A percentile compares a stretch with the other conserved stretches of the same genome.
Evolutionary conservation across 768 basidiomycete species (phyloP).

Genomic region (Leccinellum luteum): DNA sequence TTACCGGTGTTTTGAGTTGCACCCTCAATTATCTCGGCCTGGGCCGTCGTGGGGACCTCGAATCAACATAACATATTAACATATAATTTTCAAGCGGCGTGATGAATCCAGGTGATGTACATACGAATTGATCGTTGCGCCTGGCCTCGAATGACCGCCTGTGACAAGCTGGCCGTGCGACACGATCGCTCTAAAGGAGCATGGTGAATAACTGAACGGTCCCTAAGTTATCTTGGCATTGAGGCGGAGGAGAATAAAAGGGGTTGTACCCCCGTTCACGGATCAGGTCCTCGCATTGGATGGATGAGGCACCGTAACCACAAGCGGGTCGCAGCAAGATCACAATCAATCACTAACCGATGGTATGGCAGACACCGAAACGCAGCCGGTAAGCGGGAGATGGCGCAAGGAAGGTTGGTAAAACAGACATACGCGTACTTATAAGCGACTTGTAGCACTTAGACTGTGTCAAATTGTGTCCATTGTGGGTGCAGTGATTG

Average conservation of each 20-base stretch:
- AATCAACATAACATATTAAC: not conserved
- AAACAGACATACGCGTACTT: too few relatives aligned
- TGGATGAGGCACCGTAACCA: not conserved
- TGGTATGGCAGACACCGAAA: not conserved
- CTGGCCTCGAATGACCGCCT: not conserved
- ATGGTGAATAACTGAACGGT: not conserved
- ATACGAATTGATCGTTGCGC: not conserved
- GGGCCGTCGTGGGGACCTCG: not conserved
- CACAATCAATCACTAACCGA: not conserved
- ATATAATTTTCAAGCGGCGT: not conserved
- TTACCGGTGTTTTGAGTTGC: slow-evolving; percentile 8
- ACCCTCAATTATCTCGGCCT: not conserved
- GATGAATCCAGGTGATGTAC: not conserved
- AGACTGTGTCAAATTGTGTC: too few relatives aligned
- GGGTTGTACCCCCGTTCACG: not conserved
- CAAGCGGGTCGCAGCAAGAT: not conserved
- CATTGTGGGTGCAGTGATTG: too few relatives aligned
- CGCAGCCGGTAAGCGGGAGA: not conserved
- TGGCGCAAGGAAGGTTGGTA: not conserved
- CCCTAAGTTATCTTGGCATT: not conserved
- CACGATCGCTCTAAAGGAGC: not conserved
- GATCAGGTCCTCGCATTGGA: not conserved
- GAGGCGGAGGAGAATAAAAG: not conserved
- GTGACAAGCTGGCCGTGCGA: not conserved
- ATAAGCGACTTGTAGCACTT: too few relatives aligned